Evolutionary conservation across 192 early-diverging fungal species (phyloP).

Genomic region (Phycomyces nitens): DNA sequence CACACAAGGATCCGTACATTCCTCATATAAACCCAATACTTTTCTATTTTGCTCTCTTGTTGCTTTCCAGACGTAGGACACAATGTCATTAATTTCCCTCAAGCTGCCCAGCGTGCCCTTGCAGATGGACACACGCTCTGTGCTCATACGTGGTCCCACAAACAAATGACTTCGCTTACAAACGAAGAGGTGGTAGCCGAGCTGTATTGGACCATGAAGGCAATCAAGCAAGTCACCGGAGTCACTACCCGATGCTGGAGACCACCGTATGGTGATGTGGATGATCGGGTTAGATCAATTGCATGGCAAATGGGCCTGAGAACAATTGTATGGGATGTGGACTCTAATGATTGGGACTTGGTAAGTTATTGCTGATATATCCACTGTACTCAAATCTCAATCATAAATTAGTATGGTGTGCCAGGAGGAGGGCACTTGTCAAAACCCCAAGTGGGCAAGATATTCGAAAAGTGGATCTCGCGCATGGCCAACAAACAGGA

Average conservation of each 20-base stretch:
- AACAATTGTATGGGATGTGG: constrained; percentile 17
- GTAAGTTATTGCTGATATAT: too few relatives aligned
- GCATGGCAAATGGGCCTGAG: constrained; percentile 43
- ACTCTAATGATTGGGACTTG: constrained; percentile 21
- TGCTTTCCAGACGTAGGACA: constrained; percentile 30
- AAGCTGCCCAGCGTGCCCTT: constrained; percentile 30
- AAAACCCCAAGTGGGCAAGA: not conserved
- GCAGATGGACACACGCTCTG: constrained; percentile 55
- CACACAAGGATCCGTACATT: not conserved
- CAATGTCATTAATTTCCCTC: constrained; percentile 34
- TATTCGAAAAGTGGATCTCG: constrained; percentile 1
- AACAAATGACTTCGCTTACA: constrained; percentile 43
- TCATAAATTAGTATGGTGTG: not conserved
- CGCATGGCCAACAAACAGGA: not conserved
- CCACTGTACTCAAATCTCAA: not conserved
- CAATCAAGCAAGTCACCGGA: constrained; percentile 44
- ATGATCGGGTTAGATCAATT: constrained; percentile 54
- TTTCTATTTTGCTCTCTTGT: not conserved
- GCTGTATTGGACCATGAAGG: constrained; percentile 42
- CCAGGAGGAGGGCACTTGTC: constrained; percentile 7
- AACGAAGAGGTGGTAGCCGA: constrained; percentile 57
- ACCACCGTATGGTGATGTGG: constrained; percentile 55
- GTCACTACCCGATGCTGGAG: constrained; percentile 51
- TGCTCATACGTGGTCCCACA: constrained; percentile 49
- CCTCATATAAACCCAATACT: not conserved